A percentile compares a stretch with the other conserved stretches of the same genome.
Conservation (phyloP, 192 early-diverging fungal species). For the Coemansia reversa region DNA sequence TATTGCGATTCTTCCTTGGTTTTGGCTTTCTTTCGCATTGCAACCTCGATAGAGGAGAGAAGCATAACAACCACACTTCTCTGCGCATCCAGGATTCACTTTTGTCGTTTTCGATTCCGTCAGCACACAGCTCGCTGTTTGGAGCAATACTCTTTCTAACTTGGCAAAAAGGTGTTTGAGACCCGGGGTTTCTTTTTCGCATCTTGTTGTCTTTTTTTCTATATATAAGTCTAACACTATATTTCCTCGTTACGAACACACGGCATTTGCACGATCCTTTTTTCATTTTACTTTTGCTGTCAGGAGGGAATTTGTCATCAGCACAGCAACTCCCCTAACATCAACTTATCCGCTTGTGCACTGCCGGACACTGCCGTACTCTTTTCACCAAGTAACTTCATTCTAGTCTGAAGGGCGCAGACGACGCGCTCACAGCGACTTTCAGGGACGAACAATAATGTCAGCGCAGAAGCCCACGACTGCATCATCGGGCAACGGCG, state of each 20-base stretch:
- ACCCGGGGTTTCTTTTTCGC: slow-evolving; percentile 8
- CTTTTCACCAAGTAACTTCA: not conserved
- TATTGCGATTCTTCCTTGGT: slow-evolving; percentile 5
- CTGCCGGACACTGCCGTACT: not conserved
- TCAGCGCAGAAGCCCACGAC: slow-evolving; percentile 25
- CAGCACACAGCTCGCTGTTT: not conserved
- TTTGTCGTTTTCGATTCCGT: not conserved
- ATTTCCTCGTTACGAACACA: slow-evolving; percentile 1
- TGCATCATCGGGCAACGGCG: slow-evolving; percentile 14
- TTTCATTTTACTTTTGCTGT: slow-evolving; percentile 1
- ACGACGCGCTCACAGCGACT: not conserved
- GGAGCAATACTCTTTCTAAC: not conserved
- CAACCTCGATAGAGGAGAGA: slow-evolving; percentile 2
- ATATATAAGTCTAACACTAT: not conserved
- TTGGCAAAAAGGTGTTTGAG: not conserved
- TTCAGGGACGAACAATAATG: slow-evolving; percentile 28
- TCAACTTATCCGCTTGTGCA: not conserved
- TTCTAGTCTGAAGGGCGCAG: not conserved
- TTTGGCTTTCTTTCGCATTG: not conserved
- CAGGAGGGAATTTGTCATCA: not conserved
- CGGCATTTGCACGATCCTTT: not conserved
- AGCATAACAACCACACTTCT: not conserved
- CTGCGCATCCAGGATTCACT: slow-evolving; percentile 1
- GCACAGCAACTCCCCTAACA: not conserved
- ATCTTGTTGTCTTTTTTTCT: not conserved